Evolutionary conservation across 202 grass and related monocot genomes (phyloP).

Genomic region (Musa balbisiana): DNA sequence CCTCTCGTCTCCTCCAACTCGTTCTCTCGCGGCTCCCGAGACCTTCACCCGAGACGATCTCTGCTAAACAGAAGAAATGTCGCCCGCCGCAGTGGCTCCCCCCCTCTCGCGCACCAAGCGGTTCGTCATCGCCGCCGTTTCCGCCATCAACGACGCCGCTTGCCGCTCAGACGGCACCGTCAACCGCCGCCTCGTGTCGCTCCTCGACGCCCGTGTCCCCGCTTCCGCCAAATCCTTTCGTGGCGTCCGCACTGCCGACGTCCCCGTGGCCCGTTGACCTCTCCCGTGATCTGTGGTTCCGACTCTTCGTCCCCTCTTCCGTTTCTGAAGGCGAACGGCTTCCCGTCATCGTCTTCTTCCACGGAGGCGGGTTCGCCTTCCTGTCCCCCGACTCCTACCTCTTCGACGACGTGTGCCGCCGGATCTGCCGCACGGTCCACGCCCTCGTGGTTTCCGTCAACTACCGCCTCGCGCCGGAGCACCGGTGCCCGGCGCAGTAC

Average conservation of each 20-base stretch:
- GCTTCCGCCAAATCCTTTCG: neutral
- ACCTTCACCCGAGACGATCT: no score
- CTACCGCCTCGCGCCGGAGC: slow-evolving; percentile 75
- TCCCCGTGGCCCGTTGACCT: slow-evolving; percentile 38
- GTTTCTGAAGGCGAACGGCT: neutral
- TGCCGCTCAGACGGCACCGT: slow-evolving; percentile 50
- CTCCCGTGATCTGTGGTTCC: slow-evolving; percentile 32
- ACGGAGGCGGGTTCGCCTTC: slow-evolving; percentile 77
- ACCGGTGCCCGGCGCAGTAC: slow-evolving; percentile 51
- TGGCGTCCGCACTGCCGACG: slow-evolving; percentile 7
- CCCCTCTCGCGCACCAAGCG: slow-evolving; percentile 55
- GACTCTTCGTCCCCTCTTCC: slow-evolving; percentile 7
- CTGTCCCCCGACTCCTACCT: slow-evolving; percentile 34
- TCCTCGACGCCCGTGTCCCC: slow-evolving; percentile 30
- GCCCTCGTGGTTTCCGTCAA: slow-evolving; percentile 60
- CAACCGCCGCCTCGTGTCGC: slow-evolving; percentile 46
- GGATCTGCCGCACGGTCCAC: slow-evolving; percentile 34
- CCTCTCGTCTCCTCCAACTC: no score
- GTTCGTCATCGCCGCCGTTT: slow-evolving; percentile 26
- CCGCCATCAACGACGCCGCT: slow-evolving; percentile 34
- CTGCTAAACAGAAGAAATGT: no score
- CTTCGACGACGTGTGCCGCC: slow-evolving; percentile 64
- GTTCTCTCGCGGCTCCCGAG: no score
- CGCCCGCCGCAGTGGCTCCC: slow-evolving; percentile 20
- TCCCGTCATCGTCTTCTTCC: slow-evolving; percentile 69